Evolutionary conservation across 768 basidiomycete genomes (phyloP).

Genomic region (Lyophyllum shimeji): DNA sequence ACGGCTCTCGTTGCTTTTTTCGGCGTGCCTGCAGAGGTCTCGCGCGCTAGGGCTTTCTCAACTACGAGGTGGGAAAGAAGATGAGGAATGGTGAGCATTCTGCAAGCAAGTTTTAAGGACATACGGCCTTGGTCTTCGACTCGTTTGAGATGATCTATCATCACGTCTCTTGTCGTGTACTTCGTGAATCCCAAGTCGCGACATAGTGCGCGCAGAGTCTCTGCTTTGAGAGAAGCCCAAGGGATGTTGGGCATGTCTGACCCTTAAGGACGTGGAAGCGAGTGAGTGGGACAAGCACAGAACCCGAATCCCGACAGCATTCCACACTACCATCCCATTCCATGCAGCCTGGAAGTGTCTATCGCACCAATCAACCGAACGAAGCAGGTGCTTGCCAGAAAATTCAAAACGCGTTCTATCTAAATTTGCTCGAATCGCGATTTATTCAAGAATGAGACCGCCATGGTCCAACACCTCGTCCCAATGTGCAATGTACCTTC

Average conservation of each 20-base stretch:
- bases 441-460: no score
- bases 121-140: slow-evolving; percentile 16
- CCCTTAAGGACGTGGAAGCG: neutral
- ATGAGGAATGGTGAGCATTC: neutral
- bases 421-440: no score
- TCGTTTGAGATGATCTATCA: slow-evolving; percentile 12
- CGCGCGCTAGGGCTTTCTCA: slow-evolving; percentile 10
- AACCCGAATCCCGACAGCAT: no score
- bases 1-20: slow-evolving; percentile 6
- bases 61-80: slow-evolving; percentile 4
- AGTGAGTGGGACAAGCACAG: neutral
- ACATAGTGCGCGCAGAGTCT: slow-evolving; percentile 19
- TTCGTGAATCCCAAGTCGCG: slow-evolving; percentile 15
- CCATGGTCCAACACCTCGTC: no score
- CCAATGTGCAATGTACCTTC: neutral
- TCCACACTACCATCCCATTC: no score
- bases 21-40: neutral
- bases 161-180: slow-evolving; percentile 5
- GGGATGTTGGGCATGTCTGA: slow-evolving; percentile 16
- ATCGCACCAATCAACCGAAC: no score
- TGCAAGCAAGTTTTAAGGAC: neutral
- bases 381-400: no score
- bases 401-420: no score
- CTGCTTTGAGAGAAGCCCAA: slow-evolving; percentile 21
- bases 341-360: no score